Evolutionary conservation across 768 basidiomycete genomes (phyloP).

Genomic region (Hypholoma sublateritium): DNA sequence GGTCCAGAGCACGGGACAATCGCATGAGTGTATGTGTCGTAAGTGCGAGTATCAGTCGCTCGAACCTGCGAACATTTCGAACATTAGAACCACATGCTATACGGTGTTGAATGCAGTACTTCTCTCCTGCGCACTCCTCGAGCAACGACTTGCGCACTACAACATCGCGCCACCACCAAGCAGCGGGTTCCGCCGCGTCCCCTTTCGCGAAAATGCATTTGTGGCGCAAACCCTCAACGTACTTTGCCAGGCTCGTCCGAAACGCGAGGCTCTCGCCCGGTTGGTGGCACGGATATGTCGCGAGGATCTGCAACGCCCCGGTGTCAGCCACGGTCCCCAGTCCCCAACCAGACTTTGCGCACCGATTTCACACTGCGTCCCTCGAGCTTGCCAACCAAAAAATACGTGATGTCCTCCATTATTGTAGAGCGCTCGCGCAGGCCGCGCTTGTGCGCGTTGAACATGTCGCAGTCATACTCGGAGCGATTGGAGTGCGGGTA

Average conservation of each 20-base stretch:
- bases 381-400: constrained; percentile 46
- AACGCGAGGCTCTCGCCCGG: constrained; percentile 54
- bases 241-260: constrained; percentile 49
- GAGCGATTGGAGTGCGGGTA: constrained; percentile 47
- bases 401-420: constrained; percentile 53
- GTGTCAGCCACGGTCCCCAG: not conserved
- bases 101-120: constrained; percentile 27
- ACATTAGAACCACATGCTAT: not conserved
- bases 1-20: constrained; percentile 14
- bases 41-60: constrained; percentile 47
- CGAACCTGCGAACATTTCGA: constrained; percentile 37
- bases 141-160: constrained; percentile 54
- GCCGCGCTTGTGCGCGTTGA: constrained; percentile 42
- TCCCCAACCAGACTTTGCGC: not conserved
- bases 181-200: constrained; percentile 8
- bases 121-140: constrained; percentile 54
- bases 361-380: constrained; percentile 33
- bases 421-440: constrained; percentile 49
- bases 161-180: constrained; percentile 60
- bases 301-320: constrained; percentile 35
- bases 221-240: constrained; percentile 47
- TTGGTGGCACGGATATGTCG: constrained; percentile 50
- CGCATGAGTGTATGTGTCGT: constrained; percentile 51
- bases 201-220: constrained; percentile 29
- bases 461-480: constrained; percentile 50